phyloP scores from a whole-genome alignment of 192 early-diverging fungal species.

The Backusella tarrabulga region DNA sequence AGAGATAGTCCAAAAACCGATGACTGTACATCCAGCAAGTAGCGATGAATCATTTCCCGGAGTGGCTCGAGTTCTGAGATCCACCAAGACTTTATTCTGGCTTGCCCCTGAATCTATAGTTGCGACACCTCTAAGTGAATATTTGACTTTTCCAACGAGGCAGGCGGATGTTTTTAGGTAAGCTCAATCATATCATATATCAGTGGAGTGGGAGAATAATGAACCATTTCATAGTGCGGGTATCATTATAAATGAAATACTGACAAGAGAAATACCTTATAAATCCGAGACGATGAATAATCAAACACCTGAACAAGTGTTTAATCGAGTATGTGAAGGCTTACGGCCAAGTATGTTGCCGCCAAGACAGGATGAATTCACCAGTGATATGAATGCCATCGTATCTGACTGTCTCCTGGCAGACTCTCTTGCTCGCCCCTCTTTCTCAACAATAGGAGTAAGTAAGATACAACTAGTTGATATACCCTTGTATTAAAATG shows the following conservation, averaged over 20 bases:
- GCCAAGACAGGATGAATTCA: background rate
- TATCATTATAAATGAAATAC: constrained; percentile 46
- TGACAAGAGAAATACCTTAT: constrained; percentile 41
- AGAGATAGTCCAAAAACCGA: background rate
- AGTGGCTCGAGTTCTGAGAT: background rate
- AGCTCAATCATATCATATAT: background rate
- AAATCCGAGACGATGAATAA: constrained; percentile 13
- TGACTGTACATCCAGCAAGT: background rate
- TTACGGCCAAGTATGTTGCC: background rate
- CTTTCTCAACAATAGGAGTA: constrained; percentile 7
- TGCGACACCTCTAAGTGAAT: constrained; percentile 17
- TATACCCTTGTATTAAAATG: constrained; percentile 1
- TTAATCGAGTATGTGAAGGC: background rate
- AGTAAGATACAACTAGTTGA: background rate
- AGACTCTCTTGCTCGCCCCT: constrained; percentile 6
- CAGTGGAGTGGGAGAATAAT: constrained; percentile 10
- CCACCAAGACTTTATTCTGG: constrained; percentile 33
- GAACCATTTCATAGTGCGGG: constrained; percentile 32
- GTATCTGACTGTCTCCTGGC: background rate
- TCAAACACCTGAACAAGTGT: background rate
- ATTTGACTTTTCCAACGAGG: constrained; percentile 29
- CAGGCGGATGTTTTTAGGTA: constrained; percentile 41
- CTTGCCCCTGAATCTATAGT: constrained; percentile 35
- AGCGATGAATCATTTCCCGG: background rate
- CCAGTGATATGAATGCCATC: constrained; percentile 4